Base-by-base conservation (phyloP, 106 monocot genomes). In the Acorus gramineus region DNA sequence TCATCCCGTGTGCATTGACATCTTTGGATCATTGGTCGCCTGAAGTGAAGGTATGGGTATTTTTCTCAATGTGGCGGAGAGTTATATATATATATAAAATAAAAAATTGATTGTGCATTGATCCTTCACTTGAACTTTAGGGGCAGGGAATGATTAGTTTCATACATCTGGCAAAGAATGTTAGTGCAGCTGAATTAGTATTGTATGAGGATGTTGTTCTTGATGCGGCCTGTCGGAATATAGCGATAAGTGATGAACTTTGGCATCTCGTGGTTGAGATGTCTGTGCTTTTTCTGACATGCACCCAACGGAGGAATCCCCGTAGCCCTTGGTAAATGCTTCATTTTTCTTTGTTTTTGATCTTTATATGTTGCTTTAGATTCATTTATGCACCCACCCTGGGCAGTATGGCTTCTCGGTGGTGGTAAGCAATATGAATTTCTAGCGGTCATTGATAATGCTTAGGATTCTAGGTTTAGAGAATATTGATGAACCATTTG, bases 21-120 rank as follows among this genome's bases (percentile, higher is more conserved):
- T 69, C 88, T 55, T 64, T 98, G 71, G 98, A 98, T 83, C 98
- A 98, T 64, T 98, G 91, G 98, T 98, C 92, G 7, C 87, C 92
- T 4, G 88, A 98, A 85, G 92, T 98, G 63, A 98, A 98, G 98
- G 98, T 98, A 74, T 7, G 53, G 7, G 10, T 46, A 5, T 44
- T 51, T 5, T 11, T 47, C 49, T 60, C 61, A 56, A 14, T 71
- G 46, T 5, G 4, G 4, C n/a, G 4, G 3, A 7, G 28, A 28
- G 28, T 28, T 28, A 0, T 28, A 28, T 28, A 28, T 28, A 28
- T 28, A 28, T 28, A 28, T 28, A 28, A n/a, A n/a, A n/a, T 28
- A 1, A 28, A 0, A 28, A 28, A 28, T 28, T 28, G 28, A 28
- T 28, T 28, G 1, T 28, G 28, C 28, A 28, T 42, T 45, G 12